Conservation (phyloP, 768 basidiomycete genomes). For the Porphyrellus cyaneotinctus region DNA sequence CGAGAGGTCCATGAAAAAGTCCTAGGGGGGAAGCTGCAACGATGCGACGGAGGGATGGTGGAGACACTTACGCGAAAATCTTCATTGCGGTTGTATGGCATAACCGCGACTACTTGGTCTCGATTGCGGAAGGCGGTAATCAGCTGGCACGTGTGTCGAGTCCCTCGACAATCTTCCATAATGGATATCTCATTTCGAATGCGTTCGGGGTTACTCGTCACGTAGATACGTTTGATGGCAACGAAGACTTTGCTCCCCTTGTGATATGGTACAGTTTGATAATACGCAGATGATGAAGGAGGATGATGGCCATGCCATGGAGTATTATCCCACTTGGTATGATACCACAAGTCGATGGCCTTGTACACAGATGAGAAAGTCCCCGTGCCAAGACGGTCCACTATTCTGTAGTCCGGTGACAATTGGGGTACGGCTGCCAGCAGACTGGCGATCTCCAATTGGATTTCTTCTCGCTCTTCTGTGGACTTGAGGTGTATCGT, state of each 20-base stretch:
- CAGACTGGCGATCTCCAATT: constrained; percentile 72
- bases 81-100: constrained; percentile 89
- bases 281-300: constrained; percentile 57
- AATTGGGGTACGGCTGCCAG: constrained; percentile 64
- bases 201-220: constrained; percentile 88
- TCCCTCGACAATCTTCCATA: constrained; percentile 79
- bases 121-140: constrained; percentile 89
- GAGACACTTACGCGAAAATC: constrained; percentile 81
- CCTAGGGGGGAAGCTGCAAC: constrained; percentile 37
- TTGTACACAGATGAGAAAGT: constrained; percentile 99
- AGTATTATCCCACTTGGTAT: constrained; percentile 71
- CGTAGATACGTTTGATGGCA: constrained; percentile 95
- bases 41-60: background rate
- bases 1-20: constrained; percentile 73
- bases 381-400: constrained; percentile 93
- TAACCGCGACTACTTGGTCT: constrained; percentile 91
- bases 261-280: constrained; percentile 48
- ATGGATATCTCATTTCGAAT: constrained; percentile 92
- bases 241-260: constrained; percentile 64
- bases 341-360: constrained; percentile 75
- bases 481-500: constrained; percentile 52
- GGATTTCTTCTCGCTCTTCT: constrained; percentile 72
- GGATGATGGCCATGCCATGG: constrained; percentile 71
- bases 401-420: constrained; percentile 61
- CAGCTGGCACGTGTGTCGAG: constrained; percentile 85